Percentiles rank a stretch among this genome's conserved stretches.
Conservation (phyloP, 2,329 filamentous ascomycete genomes). For the Curvularia sp. region DNA sequence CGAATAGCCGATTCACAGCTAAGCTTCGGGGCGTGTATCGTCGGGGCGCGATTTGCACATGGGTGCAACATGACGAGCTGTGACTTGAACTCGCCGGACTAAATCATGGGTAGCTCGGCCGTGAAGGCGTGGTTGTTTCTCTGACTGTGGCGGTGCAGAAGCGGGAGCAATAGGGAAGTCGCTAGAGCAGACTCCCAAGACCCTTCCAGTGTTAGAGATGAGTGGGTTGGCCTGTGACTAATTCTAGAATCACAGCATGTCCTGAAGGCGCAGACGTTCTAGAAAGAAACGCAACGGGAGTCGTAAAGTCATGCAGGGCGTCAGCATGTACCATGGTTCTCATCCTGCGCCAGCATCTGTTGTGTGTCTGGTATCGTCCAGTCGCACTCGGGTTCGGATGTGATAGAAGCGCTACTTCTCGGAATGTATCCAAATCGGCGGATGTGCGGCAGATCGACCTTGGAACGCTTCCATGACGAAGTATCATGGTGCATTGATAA, state of each 20-base stretch:
- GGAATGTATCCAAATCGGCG: neutral
- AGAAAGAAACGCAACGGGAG: constrained; percentile 1
- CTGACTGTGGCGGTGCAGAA: constrained; percentile 5
- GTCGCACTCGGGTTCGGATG: neutral
- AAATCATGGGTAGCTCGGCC: neutral
- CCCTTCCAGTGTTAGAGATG: neutral
- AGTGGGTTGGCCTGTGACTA: neutral
- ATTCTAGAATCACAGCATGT: constrained; percentile 1
- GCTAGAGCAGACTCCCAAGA: neutral
- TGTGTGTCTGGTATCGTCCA: neutral
- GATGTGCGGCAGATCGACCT: neutral
- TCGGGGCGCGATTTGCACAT: constrained; percentile 6
- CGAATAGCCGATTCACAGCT: neutral
- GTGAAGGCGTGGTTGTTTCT: neutral
- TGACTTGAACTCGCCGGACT: neutral
- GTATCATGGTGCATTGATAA: constrained; percentile 1
- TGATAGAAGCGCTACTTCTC: neutral
- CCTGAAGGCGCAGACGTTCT: neutral
- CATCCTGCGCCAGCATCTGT: neutral
- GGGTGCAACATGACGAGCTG: constrained; percentile 2
- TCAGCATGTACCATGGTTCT: constrained; percentile 10
- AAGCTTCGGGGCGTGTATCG: constrained; percentile 3
- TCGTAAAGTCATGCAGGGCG: constrained; percentile 16
- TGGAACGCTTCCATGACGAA: neutral
- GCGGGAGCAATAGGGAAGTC: neutral